Evolutionary conservation across 345 rosid genomes (phyloP).

Genomic region (Sonneratia caseolaris): DNA sequence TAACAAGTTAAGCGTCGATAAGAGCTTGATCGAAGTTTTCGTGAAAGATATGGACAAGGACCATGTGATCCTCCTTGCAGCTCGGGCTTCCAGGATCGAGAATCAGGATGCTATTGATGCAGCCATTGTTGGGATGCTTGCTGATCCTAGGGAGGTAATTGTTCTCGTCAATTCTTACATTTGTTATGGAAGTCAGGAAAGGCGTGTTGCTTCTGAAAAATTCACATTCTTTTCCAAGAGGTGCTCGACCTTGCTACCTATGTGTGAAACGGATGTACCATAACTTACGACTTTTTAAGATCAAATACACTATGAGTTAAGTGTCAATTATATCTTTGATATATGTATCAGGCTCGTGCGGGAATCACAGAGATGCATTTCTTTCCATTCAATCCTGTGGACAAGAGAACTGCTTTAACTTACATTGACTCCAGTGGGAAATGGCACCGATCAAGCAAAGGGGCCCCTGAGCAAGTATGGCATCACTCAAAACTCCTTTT

Average conservation of each 20-base stretch:
- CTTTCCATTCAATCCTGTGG: slow-evolving; percentile 76
- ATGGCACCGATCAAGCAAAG: slow-evolving; percentile 80
- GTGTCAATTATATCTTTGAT: neutral
- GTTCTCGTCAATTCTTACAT: neutral
- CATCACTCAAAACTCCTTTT: neutral
- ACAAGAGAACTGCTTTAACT: slow-evolving; percentile 75
- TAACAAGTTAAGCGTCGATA: slow-evolving; percentile 73
- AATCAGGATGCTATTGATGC: slow-evolving; percentile 91
- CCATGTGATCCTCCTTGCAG: slow-evolving; percentile 57
- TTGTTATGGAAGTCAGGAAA: neutral
- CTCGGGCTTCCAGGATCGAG: slow-evolving; percentile 76
- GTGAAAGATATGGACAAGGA: slow-evolving; percentile 54
- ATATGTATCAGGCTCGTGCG: slow-evolving; percentile 53
- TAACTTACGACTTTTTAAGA: neutral
- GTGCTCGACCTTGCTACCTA: neutral
- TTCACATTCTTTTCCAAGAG: neutral
- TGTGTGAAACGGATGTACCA: too few relatives aligned
- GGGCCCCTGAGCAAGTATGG: slow-evolving; percentile 85
- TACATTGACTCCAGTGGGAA: slow-evolving; percentile 52
- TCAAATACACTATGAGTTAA: neutral
- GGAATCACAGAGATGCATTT: slow-evolving; percentile 68
- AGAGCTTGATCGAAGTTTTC: slow-evolving; percentile 61
- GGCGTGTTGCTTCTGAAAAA: neutral
- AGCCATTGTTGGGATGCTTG: slow-evolving; percentile 79
- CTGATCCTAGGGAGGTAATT: slow-evolving; percentile 69